Evolutionary conservation across 1,284 basidiomycete genomes (phyloP).

Genomic region (Takashimella koratensis): DNA sequence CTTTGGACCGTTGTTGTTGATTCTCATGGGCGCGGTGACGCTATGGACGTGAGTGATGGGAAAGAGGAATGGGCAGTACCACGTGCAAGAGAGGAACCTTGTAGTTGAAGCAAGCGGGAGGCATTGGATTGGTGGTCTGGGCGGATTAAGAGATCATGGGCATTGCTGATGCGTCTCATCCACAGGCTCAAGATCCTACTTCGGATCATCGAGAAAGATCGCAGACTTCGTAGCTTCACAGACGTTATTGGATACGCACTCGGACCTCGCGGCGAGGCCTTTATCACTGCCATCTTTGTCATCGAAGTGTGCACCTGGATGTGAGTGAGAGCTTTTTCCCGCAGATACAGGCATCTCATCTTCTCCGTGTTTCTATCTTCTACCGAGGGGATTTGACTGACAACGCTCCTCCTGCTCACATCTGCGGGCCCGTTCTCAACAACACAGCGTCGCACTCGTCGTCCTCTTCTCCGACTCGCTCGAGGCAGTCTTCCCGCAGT

Average conservation of each 20-base stretch:
- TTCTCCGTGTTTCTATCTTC: background rate
- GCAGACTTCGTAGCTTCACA: slow-evolving; percentile 40
- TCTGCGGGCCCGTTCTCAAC: slow-evolving; percentile 1
- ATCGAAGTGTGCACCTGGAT: slow-evolving; percentile 69
- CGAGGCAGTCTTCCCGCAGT: slow-evolving; percentile 63
- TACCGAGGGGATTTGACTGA: background rate
- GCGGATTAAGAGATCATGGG: background rate
- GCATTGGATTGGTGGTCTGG: background rate
- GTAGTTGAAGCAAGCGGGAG: background rate
- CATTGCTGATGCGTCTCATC: too few species aligned
- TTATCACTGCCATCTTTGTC: slow-evolving; percentile 73
- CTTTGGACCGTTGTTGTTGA: slow-evolving; percentile 65
- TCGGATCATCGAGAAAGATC: slow-evolving; percentile 42
- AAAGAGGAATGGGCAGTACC: too few species aligned
- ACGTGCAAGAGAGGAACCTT: too few species aligned
- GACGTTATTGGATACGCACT: slow-evolving; percentile 42
- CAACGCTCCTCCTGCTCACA: background rate
- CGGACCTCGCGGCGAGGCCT: slow-evolving; percentile 61
- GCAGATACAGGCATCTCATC: too few species aligned
- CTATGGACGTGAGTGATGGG: slow-evolving; percentile 79
- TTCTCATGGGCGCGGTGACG: slow-evolving; percentile 69
- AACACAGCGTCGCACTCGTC: slow-evolving; percentile 68
- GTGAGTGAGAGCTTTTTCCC: too few species aligned
- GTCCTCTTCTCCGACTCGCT: slow-evolving; percentile 81
- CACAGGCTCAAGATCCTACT: slow-evolving; percentile 43